Base-by-base conservation (phyloP, 306 rosid genomes). In the Cucumis hystrix region DNA sequence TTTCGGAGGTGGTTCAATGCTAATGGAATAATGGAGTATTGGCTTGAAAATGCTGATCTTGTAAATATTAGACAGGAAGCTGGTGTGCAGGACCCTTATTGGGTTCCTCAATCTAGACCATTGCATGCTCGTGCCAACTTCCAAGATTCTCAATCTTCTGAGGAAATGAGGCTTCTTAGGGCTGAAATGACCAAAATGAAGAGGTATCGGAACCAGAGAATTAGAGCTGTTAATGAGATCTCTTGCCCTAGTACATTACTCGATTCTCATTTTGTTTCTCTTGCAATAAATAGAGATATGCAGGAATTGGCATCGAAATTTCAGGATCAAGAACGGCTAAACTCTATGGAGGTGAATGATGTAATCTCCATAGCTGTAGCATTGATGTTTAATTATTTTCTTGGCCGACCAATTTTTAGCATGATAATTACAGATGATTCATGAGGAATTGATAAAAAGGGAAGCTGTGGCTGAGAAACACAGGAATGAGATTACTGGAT, bases 21-120 rank as follows among this genome's bases (percentile, higher is more conserved):
- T 63, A 71, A 82, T 6, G 98, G 98, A 68, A 47, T 83, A 49
- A 93, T 93, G 98, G 97, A 93, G 87, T 93, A 93, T 78, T 93
- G 98, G 98, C 82, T 91, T 86, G 98, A 93, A 90, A 85, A 85
- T 79, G 93, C 91, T 58, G 93, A 89, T 52, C 84, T 93, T 79
- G 86, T 57, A 49, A 62, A 82, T 40, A 69, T 88, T 45, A 92
- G 97, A 56, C 82, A 80, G 80, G 89, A 88, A 30, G 92, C 90
- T 54, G 96, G 96, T 81, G 93, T 90, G 82, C 84, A 77, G 64
- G 95, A 93, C 80, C 89, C 97, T 16, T 93, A 70, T 81, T 91
- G 97, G 97, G 47, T 85, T 83, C 96, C 97, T 12, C 88, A 86
- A 12, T 75, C 84, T 70, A 43, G 84, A 51, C 39, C 10, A 65